phyloP scores from a whole-genome alignment of 768 basidiomycete species.

The Rossbeevera mucosa region DNA sequence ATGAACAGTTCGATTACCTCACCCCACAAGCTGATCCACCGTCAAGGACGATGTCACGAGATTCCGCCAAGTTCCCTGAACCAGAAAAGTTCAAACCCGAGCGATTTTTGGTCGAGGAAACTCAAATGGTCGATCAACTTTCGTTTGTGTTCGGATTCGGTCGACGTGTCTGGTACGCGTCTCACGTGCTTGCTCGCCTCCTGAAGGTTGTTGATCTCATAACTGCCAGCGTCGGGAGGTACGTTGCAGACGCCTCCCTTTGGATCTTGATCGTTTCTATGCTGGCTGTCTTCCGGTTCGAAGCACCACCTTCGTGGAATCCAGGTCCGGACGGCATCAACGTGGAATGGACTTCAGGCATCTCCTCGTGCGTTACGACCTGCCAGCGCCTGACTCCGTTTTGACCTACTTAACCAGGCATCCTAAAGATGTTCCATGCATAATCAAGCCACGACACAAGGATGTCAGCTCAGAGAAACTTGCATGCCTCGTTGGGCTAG shows the following conservation, averaged over 20 bases:
- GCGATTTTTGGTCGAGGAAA: slow-evolving; percentile 24
- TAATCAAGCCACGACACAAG: slow-evolving; percentile 7
- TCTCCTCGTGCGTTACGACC: slow-evolving; percentile 20
- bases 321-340: slow-evolving; percentile 17
- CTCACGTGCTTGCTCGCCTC: not conserved
- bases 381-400: not conserved
- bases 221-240: slow-evolving; percentile 36
- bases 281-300: slow-evolving; percentile 16
- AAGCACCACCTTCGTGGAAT: slow-evolving; percentile 11
- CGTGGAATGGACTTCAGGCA: slow-evolving; percentile 16
- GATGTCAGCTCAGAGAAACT: slow-evolving; percentile 9
- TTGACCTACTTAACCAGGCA: slow-evolving; percentile 3
- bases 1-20: not conserved
- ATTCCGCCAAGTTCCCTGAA: slow-evolving; percentile 35
- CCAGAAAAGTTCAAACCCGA: slow-evolving; percentile 37
- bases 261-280: slow-evolving; percentile 25
- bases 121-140: slow-evolving; percentile 5
- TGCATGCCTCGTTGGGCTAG: slow-evolving; percentile 4
- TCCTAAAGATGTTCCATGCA: slow-evolving; percentile 12
- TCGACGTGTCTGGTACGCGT: slow-evolving; percentile 32
- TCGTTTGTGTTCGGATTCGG: slow-evolving; percentile 36
- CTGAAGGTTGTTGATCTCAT: not conserved
- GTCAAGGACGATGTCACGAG: slow-evolving; percentile 32
- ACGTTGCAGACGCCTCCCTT: slow-evolving; percentile 38
- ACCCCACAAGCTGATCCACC: not conserved